Base-by-base conservation (phyloP, 768 basidiomycete genomes). In the Tulasnella calospora region DNA sequence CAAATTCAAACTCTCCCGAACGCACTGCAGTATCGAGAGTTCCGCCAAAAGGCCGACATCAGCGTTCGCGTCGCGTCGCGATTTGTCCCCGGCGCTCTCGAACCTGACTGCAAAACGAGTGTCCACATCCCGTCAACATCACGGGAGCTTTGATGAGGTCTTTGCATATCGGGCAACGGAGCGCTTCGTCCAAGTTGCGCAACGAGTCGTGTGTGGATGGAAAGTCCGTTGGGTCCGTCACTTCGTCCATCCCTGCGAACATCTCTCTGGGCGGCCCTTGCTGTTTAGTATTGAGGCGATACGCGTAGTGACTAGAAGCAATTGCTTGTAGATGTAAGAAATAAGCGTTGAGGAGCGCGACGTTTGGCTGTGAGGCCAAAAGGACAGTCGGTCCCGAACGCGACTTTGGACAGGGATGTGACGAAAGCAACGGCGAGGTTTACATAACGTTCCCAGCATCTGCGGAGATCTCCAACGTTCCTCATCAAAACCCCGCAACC, bases 101-200 rank as follows among this genome's bases (percentile, higher is more conserved):
- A 21, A 23, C 92, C 81, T 88, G 82, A 19, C 92, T 93, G 84
- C 94, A 95, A 82, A 94, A 95, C 71, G 90, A 91, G 81, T 95
- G 94, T 0, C 93, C 94, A 82, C 94, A 95, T 38, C 74, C 76
- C 7, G 83, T 83, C 5, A 95, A 87, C 3, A 89, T 89, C 36
- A 95, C 90, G 6, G 94, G 94, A 0, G 88, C 93, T 74, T 88
- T 88, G 81, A 89, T 92, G 44, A 91, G 86, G 79, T 94, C 92
- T 51, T 90, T 87, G 82, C 94, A 95, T 76, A 95, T 94, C 36
- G 88, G 87, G 81, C 94, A 95, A 21, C 92, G 87, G 79, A 92
- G 85, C 13, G 91, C 87, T 27, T 87, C 83, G 81, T 95, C 94
- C 23, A 95, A 83, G 38, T 85, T 84, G 35, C 88, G 86, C 17